Evolutionary conservation across 148 eudicot species (phyloP), one percentile per base, ranked within the genome.

Genomic region (Fagopyrum tataricum): DNA sequence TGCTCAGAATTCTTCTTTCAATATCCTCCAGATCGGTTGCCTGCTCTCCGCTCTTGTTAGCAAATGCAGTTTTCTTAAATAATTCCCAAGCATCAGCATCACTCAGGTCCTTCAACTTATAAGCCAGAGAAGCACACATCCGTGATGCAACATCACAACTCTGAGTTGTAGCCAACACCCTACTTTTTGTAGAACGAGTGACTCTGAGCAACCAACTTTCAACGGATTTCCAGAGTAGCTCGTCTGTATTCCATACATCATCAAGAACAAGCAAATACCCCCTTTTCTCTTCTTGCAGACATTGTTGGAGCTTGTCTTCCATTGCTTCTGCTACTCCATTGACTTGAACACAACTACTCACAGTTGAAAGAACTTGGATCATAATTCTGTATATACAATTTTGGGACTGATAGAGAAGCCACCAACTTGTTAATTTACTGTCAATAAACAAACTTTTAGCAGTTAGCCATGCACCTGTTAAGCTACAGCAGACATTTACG

Each of bases 191-290:
- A 2, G 44, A 64, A 5, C 69, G 31, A 37, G 43, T 31, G 9
- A 39, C 18, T 39, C 43, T 64, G 11, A 64, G 43, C 0, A 64
- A 15, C 6, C 10, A 64, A 64, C 69, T 64, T 64, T 64, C 44
- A 18, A 64, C 20, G 4, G 21, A 64, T 37, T 64, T 64, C 69
- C 69, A 64, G 15, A 37, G 20, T 7, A 4, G 69, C 20, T 37
- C 18, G 6, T 64, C 69, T 37, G 43, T 37, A 37, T 64, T 64
- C 43, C 69, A 64, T 14, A 64, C 69, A 39, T 64, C 44, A 15
- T 64, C 69, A 14, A 64, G 69, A 37, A 64, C 69, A 64, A 64
- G 69, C 69, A 64, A 64, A 37, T 64, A 37, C 20, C 44, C 44
- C 9, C 5, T 64, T 3, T 39, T 37, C n/a, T 64, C 69, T 37